Percentiles rank a stretch among this genome's conserved stretches.
phyloP scores from a whole-genome alignment of 2,329 filamentous ascomycete species.

The Fusarium bactridioides region DNA sequence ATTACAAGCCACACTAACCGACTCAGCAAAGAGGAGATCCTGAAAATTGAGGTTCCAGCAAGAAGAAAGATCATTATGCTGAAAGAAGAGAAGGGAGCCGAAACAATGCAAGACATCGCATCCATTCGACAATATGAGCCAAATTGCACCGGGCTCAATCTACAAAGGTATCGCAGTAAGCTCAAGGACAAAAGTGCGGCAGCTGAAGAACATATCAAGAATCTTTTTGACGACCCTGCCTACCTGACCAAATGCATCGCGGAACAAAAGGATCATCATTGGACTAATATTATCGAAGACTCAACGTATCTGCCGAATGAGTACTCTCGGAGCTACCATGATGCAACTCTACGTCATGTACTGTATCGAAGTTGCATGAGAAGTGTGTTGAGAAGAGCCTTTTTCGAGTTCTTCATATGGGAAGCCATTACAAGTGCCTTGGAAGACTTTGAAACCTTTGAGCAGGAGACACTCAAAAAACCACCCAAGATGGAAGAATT shows the following conservation, averaged over 20 bases:
- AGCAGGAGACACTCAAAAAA: background rate
- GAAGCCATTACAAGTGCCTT: background rate
- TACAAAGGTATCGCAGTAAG: background rate
- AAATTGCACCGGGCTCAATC: background rate
- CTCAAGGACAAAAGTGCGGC: slow-evolving; percentile 1
- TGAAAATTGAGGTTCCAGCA: background rate
- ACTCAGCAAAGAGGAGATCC: background rate
- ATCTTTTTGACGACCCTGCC: slow-evolving; percentile 30
- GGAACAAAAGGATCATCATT: slow-evolving; percentile 37
- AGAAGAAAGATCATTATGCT: background rate
- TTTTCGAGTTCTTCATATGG: slow-evolving; percentile 37
- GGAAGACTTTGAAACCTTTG: background rate
- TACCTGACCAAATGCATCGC: slow-evolving; percentile 25
- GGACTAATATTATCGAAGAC: slow-evolving; percentile 24
- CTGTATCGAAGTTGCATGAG: slow-evolving; percentile 31
- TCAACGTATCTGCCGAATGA: background rate
- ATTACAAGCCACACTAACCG: background rate
- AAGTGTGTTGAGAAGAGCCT: slow-evolving; percentile 20
- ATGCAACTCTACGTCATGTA: background rate
- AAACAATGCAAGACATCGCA: slow-evolving; percentile 20
- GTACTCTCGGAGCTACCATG: slow-evolving; percentile 12
- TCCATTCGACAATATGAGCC: slow-evolving; percentile 26
- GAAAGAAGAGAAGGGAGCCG: background rate
- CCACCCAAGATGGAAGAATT: background rate
- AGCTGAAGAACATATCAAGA: slow-evolving; percentile 22